Evolutionary conservation across 257 asterid genomes (phyloP), one percentile per base, ranked within the genome.

Genomic region (Fraxinus pennsylvanica): DNA sequence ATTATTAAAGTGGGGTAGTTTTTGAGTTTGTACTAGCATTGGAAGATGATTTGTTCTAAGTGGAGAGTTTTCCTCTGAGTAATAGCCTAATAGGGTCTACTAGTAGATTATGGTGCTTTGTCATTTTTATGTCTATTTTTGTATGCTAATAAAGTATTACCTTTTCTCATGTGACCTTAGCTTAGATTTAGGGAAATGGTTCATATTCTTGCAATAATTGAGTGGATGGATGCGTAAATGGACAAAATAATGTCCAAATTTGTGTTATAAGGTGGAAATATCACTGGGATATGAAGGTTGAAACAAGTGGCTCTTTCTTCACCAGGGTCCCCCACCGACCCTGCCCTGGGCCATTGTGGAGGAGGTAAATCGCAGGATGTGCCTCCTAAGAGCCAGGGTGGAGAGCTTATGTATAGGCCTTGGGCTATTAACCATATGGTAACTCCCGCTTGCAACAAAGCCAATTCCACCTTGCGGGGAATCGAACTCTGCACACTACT

Each of bases 141-240:
- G 80, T 74, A 32, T 50, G 39, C 4, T 27, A n/a, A 22, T 43
- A 72, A 83, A 79, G 8, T 52, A 32, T 27, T 30, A 35, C 82
- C 69, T 77, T 59, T 63, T 9, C 33, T 80, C 84, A 80, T 80
- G 84, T 80, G 80, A 78, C 78, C 75, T 43, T 68, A 21, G 71
- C 33, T 22, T 63, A 25, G 69, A 63, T 63, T 25, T 36, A 63
- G 19, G 69, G 22, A 27, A 66, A 70, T 71, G 59, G 79, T 79
- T 41, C 81, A 76, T 72, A 72, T 75, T 76, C 79, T 30, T 79
- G 67, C 84, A 73, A 83, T 80, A 72, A 79, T 79, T 75, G 81
- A 79, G 54, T 72, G 76, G 33, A 21, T 25, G 5, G 35, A 43
- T 72, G 41, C 52, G 63, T 32, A 47, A 30, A 4, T 76, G 73